Conservation (phyloP, 2,329 filamentous ascomycete genomes). For the Fonsecaea monophora region DNA sequence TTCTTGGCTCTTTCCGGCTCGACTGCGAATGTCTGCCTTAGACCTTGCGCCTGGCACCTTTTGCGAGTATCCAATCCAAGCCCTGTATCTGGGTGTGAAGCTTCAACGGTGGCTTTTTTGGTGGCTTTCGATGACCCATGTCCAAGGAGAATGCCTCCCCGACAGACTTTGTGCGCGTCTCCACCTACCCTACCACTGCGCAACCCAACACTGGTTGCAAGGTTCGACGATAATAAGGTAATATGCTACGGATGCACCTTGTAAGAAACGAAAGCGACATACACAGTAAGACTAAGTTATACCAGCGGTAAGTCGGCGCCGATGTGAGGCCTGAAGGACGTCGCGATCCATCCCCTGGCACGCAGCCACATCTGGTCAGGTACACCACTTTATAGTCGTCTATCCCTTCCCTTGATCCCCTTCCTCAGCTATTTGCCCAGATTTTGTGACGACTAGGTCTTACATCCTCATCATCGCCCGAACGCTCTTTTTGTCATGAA, state of each 20-base stretch:
- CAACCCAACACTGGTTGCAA: background rate
- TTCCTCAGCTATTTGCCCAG: background rate
- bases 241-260: background rate
- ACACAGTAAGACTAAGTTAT: background rate
- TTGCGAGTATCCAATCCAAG: slow-evolving; percentile 2
- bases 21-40: background rate
- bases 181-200: background rate
- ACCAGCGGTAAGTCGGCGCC: slow-evolving; percentile 30
- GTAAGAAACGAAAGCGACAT: background rate
- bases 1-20: background rate
- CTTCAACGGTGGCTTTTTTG: slow-evolving; percentile 1
- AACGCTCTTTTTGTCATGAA: background rate
- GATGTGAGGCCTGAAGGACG: slow-evolving; percentile 4
- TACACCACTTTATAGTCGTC: slow-evolving; percentile 20
- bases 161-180: background rate
- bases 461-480: background rate
- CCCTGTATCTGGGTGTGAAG: background rate
- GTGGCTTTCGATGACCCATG: slow-evolving; percentile 1
- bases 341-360: slow-evolving; percentile 11
- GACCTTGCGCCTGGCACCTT: background rate
- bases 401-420: slow-evolving; percentile 6
- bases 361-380: slow-evolving; percentile 18
- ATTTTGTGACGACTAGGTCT: background rate
- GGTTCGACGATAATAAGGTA: slow-evolving; percentile 1
- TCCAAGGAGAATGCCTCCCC: background rate